A percentile compares a stretch with the other conserved stretches of the same genome.
These are phyloP conservation scores for Melastoma malabathricum DNA, from an alignment of 345 rosid species.

Conservation along the genomic window DNA sequence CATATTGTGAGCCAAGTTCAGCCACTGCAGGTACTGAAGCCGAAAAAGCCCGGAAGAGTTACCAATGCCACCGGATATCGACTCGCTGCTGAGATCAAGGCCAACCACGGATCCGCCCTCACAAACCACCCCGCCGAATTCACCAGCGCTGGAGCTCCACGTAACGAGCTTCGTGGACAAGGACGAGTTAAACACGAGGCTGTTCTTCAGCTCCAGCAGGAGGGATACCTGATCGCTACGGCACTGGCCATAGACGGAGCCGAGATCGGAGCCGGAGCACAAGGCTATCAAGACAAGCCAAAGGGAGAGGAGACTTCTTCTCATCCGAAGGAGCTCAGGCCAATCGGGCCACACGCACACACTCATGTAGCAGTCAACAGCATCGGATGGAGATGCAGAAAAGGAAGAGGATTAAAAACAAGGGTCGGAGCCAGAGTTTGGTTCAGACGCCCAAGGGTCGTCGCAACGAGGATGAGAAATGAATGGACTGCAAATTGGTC, in stretches of 20 bases:
- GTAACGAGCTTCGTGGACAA: constrained; percentile 9
- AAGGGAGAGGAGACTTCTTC: constrained; percentile 1
- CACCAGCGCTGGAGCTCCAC: constrained; percentile 16
- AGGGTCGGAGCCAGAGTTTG: too few species aligned
- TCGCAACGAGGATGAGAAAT: too few species aligned
- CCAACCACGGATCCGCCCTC: constrained; percentile 15
- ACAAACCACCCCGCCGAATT: constrained; percentile 30
- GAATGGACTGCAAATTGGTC: too few species aligned
- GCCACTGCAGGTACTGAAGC: constrained; percentile 18
- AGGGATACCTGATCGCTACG: constrained; percentile 12
- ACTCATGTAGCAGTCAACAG: too few species aligned
- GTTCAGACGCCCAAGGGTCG: too few species aligned
- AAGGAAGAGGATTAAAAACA: too few species aligned
- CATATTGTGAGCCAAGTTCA: constrained; percentile 26
- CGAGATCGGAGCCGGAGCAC: not conserved
- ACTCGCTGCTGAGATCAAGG: constrained; percentile 25
- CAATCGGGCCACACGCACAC: too few species aligned
- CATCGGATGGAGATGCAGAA: too few species aligned
- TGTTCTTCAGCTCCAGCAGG: constrained; percentile 17
- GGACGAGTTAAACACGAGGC: constrained; percentile 7
- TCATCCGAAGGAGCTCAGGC: constrained; percentile 6
- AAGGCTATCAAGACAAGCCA: constrained; percentile 9
- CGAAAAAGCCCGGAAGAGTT: constrained; percentile 16
- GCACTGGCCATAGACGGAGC: constrained; percentile 19
- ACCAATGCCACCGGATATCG: constrained; percentile 13